phyloP scores from a whole-genome alignment of 1,284 basidiomycete species.

The Moesziomyces antarcticus region DNA sequence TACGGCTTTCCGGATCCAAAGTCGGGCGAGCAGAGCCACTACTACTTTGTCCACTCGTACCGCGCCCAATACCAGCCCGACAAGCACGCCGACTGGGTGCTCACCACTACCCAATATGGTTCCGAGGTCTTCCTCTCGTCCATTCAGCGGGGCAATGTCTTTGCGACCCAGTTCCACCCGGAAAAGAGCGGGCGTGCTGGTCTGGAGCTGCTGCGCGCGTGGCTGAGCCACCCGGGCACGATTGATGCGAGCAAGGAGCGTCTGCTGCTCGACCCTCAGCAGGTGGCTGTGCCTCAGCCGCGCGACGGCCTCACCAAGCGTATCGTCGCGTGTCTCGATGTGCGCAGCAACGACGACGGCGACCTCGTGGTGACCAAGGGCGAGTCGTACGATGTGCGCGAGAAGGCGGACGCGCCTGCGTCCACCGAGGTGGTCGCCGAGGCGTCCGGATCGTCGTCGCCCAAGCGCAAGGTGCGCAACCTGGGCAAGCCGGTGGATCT shows the following conservation, averaged over 20 bases:
- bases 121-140: slow-evolving; percentile 89
- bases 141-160: slow-evolving; percentile 85
- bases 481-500: slow-evolving; percentile 97
- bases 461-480: slow-evolving; percentile 83
- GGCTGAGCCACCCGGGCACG: slow-evolving; percentile 75
- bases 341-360: slow-evolving; percentile 92
- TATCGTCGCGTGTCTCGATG: slow-evolving; percentile 97
- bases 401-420: slow-evolving; percentile 68
- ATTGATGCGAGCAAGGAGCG: slow-evolving; percentile 34
- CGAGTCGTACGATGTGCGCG: slow-evolving; percentile 98
- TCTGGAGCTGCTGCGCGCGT: slow-evolving; percentile 81
- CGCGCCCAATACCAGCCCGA: slow-evolving; percentile 75
- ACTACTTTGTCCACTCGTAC: slow-evolving; percentile 97
- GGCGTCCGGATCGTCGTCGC: slow-evolving; percentile 7
- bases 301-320: slow-evolving; percentile 77
- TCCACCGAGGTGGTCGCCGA: slow-evolving; percentile 4
- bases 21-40: slow-evolving; percentile 74
- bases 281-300: slow-evolving; percentile 67
- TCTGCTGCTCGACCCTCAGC: slow-evolving; percentile 49
- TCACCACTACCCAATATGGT: slow-evolving; percentile 92
- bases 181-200: slow-evolving; percentile 97
- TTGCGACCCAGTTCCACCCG: slow-evolving; percentile 96
- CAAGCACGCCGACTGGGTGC: slow-evolving; percentile 75
- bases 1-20: slow-evolving; percentile 47
- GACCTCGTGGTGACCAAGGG: slow-evolving; percentile 99